A percentile compares a stretch with the other conserved stretches of the same genome.
Conservation (phyloP, 2,329 filamentous ascomycete species). For the Xylariaceae sp. region DNA sequence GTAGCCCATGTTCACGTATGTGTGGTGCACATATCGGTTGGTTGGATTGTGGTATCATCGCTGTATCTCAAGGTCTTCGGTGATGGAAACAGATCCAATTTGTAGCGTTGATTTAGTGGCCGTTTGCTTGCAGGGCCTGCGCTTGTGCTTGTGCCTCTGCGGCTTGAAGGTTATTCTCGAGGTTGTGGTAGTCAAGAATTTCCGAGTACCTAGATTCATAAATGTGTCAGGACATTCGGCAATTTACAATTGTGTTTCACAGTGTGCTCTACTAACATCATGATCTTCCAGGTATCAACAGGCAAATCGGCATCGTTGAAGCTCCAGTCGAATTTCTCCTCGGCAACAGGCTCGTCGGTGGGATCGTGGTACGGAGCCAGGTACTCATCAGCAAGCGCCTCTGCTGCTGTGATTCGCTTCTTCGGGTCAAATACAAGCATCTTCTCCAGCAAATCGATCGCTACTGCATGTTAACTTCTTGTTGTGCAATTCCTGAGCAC, state of each 20-base stretch:
- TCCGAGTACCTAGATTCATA: slow-evolving; percentile 78
- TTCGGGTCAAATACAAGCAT: slow-evolving; percentile 99
- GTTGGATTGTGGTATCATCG: slow-evolving; percentile 23
- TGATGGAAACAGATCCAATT: slow-evolving; percentile 15
- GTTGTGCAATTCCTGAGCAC: background rate
- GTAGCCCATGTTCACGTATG: slow-evolving; percentile 20
- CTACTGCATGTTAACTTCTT: slow-evolving; percentile 33
- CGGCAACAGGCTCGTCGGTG: slow-evolving; percentile 89
- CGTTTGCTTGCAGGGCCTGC: slow-evolving; percentile 26
- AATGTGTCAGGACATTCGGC: slow-evolving; percentile 20
- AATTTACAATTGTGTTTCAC: slow-evolving; percentile 11
- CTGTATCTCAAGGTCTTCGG: slow-evolving; percentile 19
- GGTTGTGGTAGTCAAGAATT: slow-evolving; percentile 97
- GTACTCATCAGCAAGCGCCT: slow-evolving; percentile 88
- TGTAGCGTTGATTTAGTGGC: slow-evolving; percentile 30
- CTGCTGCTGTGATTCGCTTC: slow-evolving; percentile 83
- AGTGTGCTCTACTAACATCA: slow-evolving; percentile 70
- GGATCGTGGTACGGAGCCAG: slow-evolving; percentile 96
- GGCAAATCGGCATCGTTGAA: slow-evolving; percentile 98
- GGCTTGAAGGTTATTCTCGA: slow-evolving; percentile 55
- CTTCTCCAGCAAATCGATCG: slow-evolving; percentile 87
- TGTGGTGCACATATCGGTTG: slow-evolving; percentile 17
- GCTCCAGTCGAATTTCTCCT: slow-evolving; percentile 99
- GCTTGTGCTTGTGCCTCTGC: slow-evolving; percentile 40
- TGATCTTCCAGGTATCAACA: slow-evolving; percentile 99